These are phyloP conservation scores for Beauveria asiatica DNA, from an alignment of 2,329 filamentous ascomycete species.

Conservation along the genomic window DNA sequence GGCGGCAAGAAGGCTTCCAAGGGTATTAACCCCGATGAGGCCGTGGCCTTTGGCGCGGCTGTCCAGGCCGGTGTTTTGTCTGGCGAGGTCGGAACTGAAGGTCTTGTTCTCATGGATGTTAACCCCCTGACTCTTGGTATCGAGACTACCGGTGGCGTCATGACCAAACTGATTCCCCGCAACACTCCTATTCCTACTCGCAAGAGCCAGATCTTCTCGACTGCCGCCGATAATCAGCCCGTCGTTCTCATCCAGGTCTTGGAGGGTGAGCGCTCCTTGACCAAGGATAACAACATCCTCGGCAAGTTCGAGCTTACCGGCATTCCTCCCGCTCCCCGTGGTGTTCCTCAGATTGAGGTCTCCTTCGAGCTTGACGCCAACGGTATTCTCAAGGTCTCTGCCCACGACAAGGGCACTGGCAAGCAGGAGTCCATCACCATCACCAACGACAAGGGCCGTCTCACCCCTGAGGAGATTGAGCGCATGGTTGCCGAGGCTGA, in stretches of 20 bases:
- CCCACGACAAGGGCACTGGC: constrained; percentile 95
- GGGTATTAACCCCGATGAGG: constrained; percentile 99
- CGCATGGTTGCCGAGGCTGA: constrained; percentile 98
- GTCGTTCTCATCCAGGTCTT: constrained; percentile 92
- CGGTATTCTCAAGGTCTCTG: constrained; percentile 94
- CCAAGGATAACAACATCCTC: constrained; percentile 93
- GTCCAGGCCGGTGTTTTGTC: constrained; percentile 94
- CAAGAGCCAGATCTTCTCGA: constrained; percentile 98
- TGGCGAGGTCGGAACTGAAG: constrained; percentile 72
- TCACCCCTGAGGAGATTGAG: constrained; percentile 94
- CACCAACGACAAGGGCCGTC: constrained; percentile 98
- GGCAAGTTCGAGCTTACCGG: constrained; percentile 97
- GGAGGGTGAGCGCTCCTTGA: constrained; percentile 89
- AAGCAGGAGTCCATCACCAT: constrained; percentile 98
- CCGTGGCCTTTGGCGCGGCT: constrained; percentile 94
- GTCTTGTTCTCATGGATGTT: constrained; percentile 90
- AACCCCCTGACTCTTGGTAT: constrained; percentile 95
- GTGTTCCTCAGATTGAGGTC: constrained; percentile 96
- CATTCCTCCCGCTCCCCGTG: constrained; percentile 89
- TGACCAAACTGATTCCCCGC: constrained; percentile 93
- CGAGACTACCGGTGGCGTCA: constrained; percentile 93
- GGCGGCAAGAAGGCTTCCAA: constrained; percentile 94
- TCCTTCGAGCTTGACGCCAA: constrained; percentile 97
- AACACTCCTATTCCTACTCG: constrained; percentile 92
- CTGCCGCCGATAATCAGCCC: constrained; percentile 92